Evolutionary conservation across 1,284 basidiomycete genomes (phyloP), one percentile per base, ranked within the genome.

Genomic region (Rhodotorula sp.): DNA sequence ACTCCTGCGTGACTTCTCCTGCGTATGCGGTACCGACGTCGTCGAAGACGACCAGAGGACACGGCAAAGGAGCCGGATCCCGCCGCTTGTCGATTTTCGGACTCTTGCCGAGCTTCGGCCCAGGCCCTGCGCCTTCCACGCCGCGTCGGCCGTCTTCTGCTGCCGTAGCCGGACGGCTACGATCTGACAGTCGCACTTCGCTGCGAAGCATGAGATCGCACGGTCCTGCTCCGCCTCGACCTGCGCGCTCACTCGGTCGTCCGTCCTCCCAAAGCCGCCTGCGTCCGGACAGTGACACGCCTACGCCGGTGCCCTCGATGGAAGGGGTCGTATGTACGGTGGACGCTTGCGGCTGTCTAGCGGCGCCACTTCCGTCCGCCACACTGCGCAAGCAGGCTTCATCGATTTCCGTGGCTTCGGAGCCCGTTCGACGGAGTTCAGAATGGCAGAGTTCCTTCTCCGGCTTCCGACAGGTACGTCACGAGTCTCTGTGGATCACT

Each of bases 341-440:
- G 56, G 21, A 5, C 31, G 34, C 34, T 43, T 14, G 34, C 12
- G 34, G 7, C 34, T 8, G 23, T 31, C 15, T 6, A 8, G 14
- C 23, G 5, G 57, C 28, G 50, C 61, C 68, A 5, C 50, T 70
- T 57, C 66, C 68, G 2, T 66, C 68, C 2, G 55, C 68, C 2
- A 10, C 48, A 21, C 18, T 61, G 28, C 48, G 15, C 31, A 18
- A 21, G 15, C n/a, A 14, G n/a, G 49, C 21, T 77, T 78, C 55
- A 76, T 78, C 56, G 75, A 77, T 48, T 57, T 70, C n/a, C 50
- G 78, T n/a, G 77, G 78, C 56, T n/a, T 68, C 71, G 2, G 47
- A 57, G 12, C 61, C 75, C 19, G 60, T 75, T 62, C 31, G 64
- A 2, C 71, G 74, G 65, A 67, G 54, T 43, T 21, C 28, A 4